Evolutionary conservation across 306 rosid genomes (phyloP).

Genomic region (Amphicarpaea edgeworthii): DNA sequence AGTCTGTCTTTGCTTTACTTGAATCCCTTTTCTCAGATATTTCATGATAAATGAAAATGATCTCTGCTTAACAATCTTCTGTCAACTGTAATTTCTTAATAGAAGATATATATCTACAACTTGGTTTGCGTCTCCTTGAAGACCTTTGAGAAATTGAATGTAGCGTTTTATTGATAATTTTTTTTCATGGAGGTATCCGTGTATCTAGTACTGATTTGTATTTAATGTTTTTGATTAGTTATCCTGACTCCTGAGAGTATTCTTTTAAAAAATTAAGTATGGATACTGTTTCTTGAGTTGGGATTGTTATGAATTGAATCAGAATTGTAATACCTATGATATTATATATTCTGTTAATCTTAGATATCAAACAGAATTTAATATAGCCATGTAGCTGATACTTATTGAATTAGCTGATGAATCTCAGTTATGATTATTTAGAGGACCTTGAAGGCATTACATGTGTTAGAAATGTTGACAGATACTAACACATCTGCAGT

Average conservation of each 20-base stretch:
- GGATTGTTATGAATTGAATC: background rate
- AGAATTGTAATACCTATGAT: background rate
- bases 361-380: background rate
- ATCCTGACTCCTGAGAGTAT: background rate
- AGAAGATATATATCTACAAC: background rate
- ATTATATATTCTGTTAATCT: background rate
- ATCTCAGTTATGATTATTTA: background rate
- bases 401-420: background rate
- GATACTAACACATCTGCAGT: background rate
- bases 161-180: background rate
- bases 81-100: background rate
- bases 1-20: background rate
- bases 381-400: background rate
- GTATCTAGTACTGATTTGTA: background rate
- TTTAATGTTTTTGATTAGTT: background rate
- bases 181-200: background rate
- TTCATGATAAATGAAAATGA: background rate
- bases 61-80: background rate
- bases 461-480: background rate
- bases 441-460: background rate
- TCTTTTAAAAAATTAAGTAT: background rate
- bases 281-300: background rate
- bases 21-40: background rate
- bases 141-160: background rate
- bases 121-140: background rate